Conservation (phyloP, 371 early-diverging fungal genomes). For the Nematocida ausubeli region DNA sequence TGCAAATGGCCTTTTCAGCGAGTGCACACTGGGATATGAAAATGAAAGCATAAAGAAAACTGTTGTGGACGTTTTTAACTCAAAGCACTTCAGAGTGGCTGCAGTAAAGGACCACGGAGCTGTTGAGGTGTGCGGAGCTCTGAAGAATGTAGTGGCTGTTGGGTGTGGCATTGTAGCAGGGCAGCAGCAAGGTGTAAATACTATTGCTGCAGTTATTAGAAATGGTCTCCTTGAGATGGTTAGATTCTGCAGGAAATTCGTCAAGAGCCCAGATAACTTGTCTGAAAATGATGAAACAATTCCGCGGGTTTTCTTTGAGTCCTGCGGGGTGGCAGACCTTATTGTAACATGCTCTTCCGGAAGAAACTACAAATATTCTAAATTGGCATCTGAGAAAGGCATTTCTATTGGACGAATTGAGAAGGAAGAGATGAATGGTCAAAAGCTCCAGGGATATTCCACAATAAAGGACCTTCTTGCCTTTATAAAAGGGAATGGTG, state of each 20-base stretch:
- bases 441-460: slow-evolving; percentile 89
- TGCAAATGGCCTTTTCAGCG: slow-evolving; percentile 82
- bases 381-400: slow-evolving; percentile 49
- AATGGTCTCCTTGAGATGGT: slow-evolving; percentile 88
- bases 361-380: slow-evolving; percentile 80
- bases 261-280: slow-evolving; percentile 71
- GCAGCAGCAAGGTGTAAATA: slow-evolving; percentile 77
- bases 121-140: slow-evolving; percentile 89
- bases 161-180: slow-evolving; percentile 92
- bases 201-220: slow-evolving; percentile 89
- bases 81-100: slow-evolving; percentile 77
- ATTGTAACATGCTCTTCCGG: slow-evolving; percentile 92
- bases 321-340: slow-evolving; percentile 80
- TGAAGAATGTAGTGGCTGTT: slow-evolving; percentile 95
- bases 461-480: slow-evolving; percentile 80
- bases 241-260: slow-evolving; percentile 77
- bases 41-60: slow-evolving; percentile 72
- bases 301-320: slow-evolving; percentile 72
- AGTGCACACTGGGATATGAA: slow-evolving; percentile 77
- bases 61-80: slow-evolving; percentile 77
- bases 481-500: slow-evolving; percentile 70
- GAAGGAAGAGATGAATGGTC: slow-evolving; percentile 80
- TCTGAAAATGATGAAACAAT: slow-evolving; percentile 73
- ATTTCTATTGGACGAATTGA: slow-evolving; percentile 79
- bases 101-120: slow-evolving; percentile 78